phyloP scores from a whole-genome alignment of 225 moss, liverwort and hornwort genomes.

The Pseudisothecium myosuroides region DNA sequence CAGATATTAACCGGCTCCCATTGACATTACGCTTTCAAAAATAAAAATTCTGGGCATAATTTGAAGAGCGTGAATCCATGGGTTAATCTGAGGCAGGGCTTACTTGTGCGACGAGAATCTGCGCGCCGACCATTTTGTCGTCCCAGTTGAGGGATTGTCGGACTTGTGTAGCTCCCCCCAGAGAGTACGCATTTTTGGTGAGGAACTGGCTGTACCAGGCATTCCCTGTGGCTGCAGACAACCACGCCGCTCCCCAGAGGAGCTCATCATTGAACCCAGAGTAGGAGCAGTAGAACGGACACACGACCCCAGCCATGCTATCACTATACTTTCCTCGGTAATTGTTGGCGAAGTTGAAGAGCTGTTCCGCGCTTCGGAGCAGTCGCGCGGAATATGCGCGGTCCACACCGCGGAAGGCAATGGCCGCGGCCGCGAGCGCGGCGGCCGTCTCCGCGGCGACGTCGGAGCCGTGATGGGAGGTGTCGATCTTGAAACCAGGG shows the following conservation, averaged over 20 bases:
- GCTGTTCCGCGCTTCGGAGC: conserved; percentile 18
- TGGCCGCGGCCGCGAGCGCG: conserved; percentile 61
- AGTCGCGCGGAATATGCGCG: conserved; percentile 29
- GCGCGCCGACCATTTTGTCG: conserved; percentile 63
- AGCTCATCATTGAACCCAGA: conserved; percentile 82
- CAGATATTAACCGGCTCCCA: too few relatives aligned
- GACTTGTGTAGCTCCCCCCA: conserved; percentile 35
- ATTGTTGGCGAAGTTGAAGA: conserved; percentile 61
- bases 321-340: conserved; percentile 73
- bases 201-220: conserved; percentile 43
- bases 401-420: conserved; percentile 46
- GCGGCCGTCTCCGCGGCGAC: conserved; percentile 80
- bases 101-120: conserved; percentile 63
- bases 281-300: conserved; percentile 88
- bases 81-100: neutral
- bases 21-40: neutral
- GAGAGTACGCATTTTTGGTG: conserved; percentile 1
- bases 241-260: conserved; percentile 80
- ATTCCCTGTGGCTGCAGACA: conserved; percentile 48
- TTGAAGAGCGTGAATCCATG: neutral
- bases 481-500: conserved; percentile 54
- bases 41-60: too few relatives aligned
- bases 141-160: conserved; percentile 60
- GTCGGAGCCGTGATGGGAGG: conserved; percentile 49
- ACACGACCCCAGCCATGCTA: conserved; percentile 35